These are phyloP conservation scores for Leccinum longicurvipes DNA, from an alignment of 768 basidiomycete species.

Conservation along the genomic window DNA sequence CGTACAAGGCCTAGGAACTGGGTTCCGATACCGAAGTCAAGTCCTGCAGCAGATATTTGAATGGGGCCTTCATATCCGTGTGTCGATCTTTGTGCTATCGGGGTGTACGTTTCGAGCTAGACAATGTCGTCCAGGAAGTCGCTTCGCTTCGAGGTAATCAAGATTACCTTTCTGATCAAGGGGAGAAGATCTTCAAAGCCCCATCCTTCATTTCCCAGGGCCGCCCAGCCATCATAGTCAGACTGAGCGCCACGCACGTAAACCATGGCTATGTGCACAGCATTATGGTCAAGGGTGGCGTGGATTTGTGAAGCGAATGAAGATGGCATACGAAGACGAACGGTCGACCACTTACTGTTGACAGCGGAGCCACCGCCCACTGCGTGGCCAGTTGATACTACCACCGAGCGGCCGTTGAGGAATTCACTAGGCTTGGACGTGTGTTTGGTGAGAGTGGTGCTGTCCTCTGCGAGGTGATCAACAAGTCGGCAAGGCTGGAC, in stretches of 20 bases:
- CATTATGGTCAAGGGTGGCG: background rate
- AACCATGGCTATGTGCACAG: constrained; percentile 35
- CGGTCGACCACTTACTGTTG: constrained; percentile 43
- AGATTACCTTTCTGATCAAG: constrained; percentile 50
- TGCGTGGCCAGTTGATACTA: constrained; percentile 46
- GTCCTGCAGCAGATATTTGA: constrained; percentile 16
- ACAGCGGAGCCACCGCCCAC: constrained; percentile 63
- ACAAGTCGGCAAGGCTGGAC: background rate
- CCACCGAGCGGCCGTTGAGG: constrained; percentile 40
- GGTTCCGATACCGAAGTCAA: constrained; percentile 21
- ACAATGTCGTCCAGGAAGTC: constrained; percentile 41
- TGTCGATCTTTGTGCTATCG: constrained; percentile 26
- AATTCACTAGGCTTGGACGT: constrained; percentile 37
- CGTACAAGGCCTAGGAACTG: constrained; percentile 48
- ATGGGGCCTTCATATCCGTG: constrained; percentile 38
- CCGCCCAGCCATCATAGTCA: constrained; percentile 61
- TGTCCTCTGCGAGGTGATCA: constrained; percentile 17
- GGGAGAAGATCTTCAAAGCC: constrained; percentile 55
- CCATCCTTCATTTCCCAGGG: constrained; percentile 58
- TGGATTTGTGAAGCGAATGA: background rate
- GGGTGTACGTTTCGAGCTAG: constrained; percentile 40
- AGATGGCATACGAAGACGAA: background rate
- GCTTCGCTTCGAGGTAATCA: background rate
- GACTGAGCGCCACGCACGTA: constrained; percentile 59
- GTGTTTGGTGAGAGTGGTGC: constrained; percentile 45